Evolutionary conservation across 805 yeast genomes (phyloP), one percentile per base, ranked within the genome.

Genomic region (Candida chilensis): DNA sequence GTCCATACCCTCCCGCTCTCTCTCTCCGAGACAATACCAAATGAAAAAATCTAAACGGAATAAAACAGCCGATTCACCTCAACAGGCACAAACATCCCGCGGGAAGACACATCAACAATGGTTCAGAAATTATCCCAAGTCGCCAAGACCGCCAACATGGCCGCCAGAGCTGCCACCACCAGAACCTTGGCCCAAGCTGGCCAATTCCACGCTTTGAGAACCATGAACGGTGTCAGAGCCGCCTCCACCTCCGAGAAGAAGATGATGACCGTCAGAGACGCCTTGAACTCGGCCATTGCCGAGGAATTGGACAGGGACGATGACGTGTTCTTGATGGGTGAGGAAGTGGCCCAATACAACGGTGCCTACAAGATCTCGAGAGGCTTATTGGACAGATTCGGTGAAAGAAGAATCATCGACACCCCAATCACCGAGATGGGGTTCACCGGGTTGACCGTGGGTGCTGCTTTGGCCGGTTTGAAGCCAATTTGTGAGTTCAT

Each of bases 391-490:
- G 98, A 92, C 62, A 75, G 94, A 56, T 88, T 87, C 49, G 96
- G 96, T 39, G 95, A 87, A 54, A 76, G 83, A 59, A 78, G 96
- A 64, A 80, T 88, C 36, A 72, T 88, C 38, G 96, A 88, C 62
- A 88, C 96, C 40, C 99, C 99, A 40, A 92, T 92, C 59, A 92
- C 99, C 33, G 99, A 92, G 67, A 90, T 92, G 92, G 99, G 99
- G 34, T 90, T 88, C 70, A 78, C 96, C 29, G 96, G 96, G 52
- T 64, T 88, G 41, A 80, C 94, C 47, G 94, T 85, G 27, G 96
- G 96, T 60, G 87, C 96, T 25, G 92, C 96, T n/a, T 74, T 88
- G 52, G 86, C 90, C 34, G 96, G 96, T 30, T 75, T 92, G 55
- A 86, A 85, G 64, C 99, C 99, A 44, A 77, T 92, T 47, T 86